Base-by-base conservation (phyloP, 345 rosid genomes). In the Nasturtium officinale region DNA sequence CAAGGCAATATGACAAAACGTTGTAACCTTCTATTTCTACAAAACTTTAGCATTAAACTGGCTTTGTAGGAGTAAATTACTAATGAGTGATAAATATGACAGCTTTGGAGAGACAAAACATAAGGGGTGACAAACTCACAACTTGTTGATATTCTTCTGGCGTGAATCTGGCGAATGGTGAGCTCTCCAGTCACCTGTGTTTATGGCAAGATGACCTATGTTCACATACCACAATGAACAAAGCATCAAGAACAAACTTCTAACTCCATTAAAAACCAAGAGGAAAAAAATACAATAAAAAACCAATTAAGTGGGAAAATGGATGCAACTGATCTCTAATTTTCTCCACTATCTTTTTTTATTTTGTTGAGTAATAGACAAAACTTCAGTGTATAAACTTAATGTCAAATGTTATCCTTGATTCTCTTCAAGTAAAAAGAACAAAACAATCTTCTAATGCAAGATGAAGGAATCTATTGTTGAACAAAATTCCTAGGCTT, bases 161-260 rank as follows among this genome's bases (percentile, higher is more conserved):
- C 96, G 83, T 6, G 85, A 78, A 0, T 83, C 87, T 9, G 53
- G 64, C 35, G 54, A 80, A 76, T 82, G 62, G 18, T 75, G 84
- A 55, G 70, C 35, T 87, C 87, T 87, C 96, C 96, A 86, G 43
- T 84, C 82, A 65, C 57, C 79, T 11, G 67, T 37, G 5, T 85
- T 86, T 53, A 84, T 61, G 9, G 73, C 5, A 38, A 38, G 43
- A 38, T 11, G 15, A 11, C n/a, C n/a, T 3, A 37, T 37, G 42
- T 10, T 10, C 42, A 37, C 15, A 37, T 5, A 10, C n/a, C 43
- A 38, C 15, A 10, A 37, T 3, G 42, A 37, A 37, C 42, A 37
- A 37, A 33, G 10, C 10, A 33, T 33, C 11, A 33, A 33, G 38
- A 33, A 33, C 11, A 32, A 9, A 32, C 37, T 32, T 32, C 37